Evolutionary conservation across 495 filamentous ascomycete species (phyloP).

Genomic region (Neurospora sp.): DNA sequence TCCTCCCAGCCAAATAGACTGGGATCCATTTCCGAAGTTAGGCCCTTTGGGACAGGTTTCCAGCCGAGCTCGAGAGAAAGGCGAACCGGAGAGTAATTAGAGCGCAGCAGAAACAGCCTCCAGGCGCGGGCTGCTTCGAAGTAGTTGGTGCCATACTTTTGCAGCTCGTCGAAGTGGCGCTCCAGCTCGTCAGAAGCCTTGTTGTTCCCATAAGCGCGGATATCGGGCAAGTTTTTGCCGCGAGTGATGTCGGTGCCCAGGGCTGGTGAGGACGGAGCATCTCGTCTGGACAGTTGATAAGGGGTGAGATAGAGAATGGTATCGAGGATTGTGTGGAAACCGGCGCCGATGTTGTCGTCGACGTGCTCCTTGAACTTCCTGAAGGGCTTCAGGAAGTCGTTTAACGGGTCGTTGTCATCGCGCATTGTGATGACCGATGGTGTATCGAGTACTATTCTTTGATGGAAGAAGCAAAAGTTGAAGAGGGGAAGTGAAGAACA

Average conservation of each 20-base stretch:
- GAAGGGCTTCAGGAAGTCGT: constrained; percentile 26
- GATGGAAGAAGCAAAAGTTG: not conserved
- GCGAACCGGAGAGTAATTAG: constrained; percentile 27
- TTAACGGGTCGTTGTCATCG: not conserved
- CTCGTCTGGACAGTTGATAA: not conserved
- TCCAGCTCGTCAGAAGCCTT: constrained; percentile 1
- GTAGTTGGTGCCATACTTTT: constrained; percentile 1
- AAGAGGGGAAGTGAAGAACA: not conserved
- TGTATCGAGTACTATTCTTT: not conserved
- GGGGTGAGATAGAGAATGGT: not conserved
- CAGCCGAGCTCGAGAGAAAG: constrained; percentile 13
- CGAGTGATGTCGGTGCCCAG: not conserved
- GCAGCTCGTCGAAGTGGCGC: constrained; percentile 2
- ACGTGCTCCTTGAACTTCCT: constrained; percentile 35
- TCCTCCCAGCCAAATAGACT: constrained; percentile 26
- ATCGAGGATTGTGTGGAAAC: constrained; percentile 24
- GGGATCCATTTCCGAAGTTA: constrained; percentile 10
- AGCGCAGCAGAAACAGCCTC: constrained; percentile 11
- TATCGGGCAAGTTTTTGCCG: not conserved
- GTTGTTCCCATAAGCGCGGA: not conserved
- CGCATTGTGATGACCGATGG: not conserved
- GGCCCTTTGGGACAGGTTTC: constrained; percentile 17
- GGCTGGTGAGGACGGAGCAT: not conserved
- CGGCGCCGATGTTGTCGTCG: constrained; percentile 25
- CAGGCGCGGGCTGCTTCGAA: constrained; percentile 5